phyloP scores from a whole-genome alignment of 257 asterid genomes.

The Catharanthus roseus region DNA sequence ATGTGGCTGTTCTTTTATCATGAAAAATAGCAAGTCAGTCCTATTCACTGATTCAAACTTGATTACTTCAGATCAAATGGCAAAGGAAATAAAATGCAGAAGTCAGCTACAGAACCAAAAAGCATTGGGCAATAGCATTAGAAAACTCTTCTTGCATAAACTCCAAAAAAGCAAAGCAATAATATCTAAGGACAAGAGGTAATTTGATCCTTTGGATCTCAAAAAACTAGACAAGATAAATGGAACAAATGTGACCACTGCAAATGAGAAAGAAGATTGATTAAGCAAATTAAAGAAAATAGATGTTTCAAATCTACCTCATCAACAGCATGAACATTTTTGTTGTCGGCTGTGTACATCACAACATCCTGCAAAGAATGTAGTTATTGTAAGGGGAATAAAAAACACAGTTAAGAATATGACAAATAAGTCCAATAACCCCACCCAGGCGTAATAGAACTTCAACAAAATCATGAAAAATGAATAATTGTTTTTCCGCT shows the following conservation, averaged over 20 bases:
- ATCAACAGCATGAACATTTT: constrained; percentile 72
- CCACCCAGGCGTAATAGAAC: not conserved
- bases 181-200: not conserved
- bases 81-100: not conserved
- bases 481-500: not conserved
- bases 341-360: constrained; percentile 78
- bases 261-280: not conserved
- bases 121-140: not conserved
- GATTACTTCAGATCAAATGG: not conserved
- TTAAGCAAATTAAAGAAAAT: constrained; percentile 9
- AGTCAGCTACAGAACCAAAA: not conserved
- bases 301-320: constrained; percentile 41
- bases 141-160: not conserved
- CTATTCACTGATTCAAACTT: not conserved
- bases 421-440: not conserved
- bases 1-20: not conserved
- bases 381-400: constrained; percentile 18
- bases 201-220: not conserved
- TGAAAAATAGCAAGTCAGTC: not conserved
- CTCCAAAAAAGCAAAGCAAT: not conserved
- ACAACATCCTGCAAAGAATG: constrained; percentile 58
- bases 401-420: not conserved
- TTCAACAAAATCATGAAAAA: not conserved
- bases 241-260: not conserved
- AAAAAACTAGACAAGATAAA: not conserved